phyloP scores from a whole-genome alignment of 805 yeast genomes.

The Starmerella stigmatis region DNA sequence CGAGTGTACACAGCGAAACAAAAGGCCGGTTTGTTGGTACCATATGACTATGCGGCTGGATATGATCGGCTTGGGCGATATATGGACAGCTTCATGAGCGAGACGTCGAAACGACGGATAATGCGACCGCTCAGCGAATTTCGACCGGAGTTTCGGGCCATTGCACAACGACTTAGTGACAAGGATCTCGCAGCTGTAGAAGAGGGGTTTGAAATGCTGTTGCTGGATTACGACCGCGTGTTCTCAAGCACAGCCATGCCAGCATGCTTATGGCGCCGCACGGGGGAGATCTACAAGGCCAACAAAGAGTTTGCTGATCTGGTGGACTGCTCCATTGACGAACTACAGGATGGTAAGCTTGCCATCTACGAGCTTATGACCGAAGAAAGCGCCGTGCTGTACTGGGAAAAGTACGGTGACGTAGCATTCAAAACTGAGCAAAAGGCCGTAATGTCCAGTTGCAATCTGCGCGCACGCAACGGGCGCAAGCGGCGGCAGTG shows the following conservation, averaged over 20 bases:
- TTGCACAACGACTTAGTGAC: constrained; percentile 1
- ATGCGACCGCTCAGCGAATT: constrained; percentile 2
- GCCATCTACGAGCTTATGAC: constrained; percentile 5
- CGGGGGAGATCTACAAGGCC: constrained; percentile 4
- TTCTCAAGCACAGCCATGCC: constrained; percentile 6
- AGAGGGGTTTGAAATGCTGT: constrained; percentile 1
- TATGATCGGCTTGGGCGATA: constrained; percentile 3
- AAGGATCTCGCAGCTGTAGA: constrained; percentile 1
- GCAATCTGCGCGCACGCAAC: background rate
- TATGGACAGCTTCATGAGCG: constrained; percentile 8
- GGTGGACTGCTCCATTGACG: constrained; percentile 4
- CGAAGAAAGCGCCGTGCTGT: constrained; percentile 4
- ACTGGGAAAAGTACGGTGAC: constrained; percentile 6
- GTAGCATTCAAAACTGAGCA: constrained; percentile 3
- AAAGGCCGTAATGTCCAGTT: constrained; percentile 5
- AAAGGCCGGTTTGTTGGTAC: constrained; percentile 1
- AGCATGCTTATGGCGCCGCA: constrained; percentile 5
- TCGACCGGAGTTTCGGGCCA: constrained; percentile 1
- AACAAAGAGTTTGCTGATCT: constrained; percentile 2
- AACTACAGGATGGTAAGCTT: constrained; percentile 5
- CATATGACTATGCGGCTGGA: constrained; percentile 4
- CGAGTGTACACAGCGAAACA: constrained; percentile 2
- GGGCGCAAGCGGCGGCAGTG: constrained; percentile 7
- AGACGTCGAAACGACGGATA: constrained; percentile 1
- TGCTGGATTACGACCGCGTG: constrained; percentile 6